Evolutionary conservation across 345 rosid species (phyloP), one percentile per base, ranked within the genome.

Genomic region (Arabidopsis suecica): DNA sequence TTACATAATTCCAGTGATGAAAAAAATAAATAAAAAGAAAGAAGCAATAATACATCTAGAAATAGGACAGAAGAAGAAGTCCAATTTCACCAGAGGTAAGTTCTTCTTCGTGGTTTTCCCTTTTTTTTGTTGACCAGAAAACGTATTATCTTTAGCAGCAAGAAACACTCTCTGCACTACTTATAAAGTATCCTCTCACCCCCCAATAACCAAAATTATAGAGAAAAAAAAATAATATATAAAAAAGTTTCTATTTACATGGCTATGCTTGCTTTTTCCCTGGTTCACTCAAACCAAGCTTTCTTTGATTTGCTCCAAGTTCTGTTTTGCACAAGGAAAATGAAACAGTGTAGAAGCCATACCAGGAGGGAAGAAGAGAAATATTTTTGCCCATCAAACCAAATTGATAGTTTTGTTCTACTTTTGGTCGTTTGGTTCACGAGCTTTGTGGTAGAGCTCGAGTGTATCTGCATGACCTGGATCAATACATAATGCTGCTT

Each of bases 401-500:
- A 71, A 72, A 56, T 45, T 22, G 49, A 72, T 51, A 7, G 76
- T 50, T 65, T 58, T 77, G 32, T 66, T 71, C 70, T 78, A 60
- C 79, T 73, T 69, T 54, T 13, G 66, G 22, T 69, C 71, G 34
- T 64, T 56, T 60, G 70, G 69, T 25, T 88, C 88, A 71, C 69
- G 76, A 37, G 89, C 86, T 81, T 73, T 89, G 10, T 76, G 77
- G 66, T 84, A 88, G 37, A 96, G 88, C 14, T 89, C 91, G 6
- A 86, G 75, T n/a, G 95, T 81, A 57, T 89, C 96, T 2, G 68
- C 8, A 34, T 88, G 93, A 66, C 54, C 57, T 16, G 93, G 91
- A 60, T 96, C 98, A 58, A 93, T 88, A 71, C 98, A 88, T 18
- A 96, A 88, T 22, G 98, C 99, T 65, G 99, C 99, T 86, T 91